Conservation (phyloP, 164 flowering plant genomes). For the Chloranthus sessilifolius region DNA sequence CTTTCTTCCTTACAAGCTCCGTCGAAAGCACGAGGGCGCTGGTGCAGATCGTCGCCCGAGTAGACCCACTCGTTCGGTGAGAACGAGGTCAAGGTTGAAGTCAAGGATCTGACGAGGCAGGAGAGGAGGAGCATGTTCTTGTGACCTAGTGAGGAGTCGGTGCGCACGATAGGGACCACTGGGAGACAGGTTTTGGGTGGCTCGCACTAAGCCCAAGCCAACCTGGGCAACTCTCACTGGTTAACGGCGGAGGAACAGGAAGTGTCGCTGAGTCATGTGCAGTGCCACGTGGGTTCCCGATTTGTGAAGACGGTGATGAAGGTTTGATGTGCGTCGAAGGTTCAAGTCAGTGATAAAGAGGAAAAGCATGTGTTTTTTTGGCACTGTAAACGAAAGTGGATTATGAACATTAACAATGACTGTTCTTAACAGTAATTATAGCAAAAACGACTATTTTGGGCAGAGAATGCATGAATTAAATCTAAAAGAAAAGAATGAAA, state of each 20-base stretch:
- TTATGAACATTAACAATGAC: too few relatives aligned
- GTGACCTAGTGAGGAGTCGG: conserved; percentile 64
- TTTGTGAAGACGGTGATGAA: conserved; percentile 65
- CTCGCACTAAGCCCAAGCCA: conserved; percentile 53
- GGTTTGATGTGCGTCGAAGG: conserved; percentile 63
- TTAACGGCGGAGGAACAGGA: conserved; percentile 9
- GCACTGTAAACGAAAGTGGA: too few relatives aligned
- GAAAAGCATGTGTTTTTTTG: too few relatives aligned
- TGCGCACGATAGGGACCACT: conserved; percentile 52
- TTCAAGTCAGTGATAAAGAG: conserved; percentile 50
- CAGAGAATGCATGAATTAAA: too few relatives aligned
- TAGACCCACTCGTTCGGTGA: conserved; percentile 65
- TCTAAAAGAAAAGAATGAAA: too few relatives aligned
- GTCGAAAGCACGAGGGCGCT: conserved; percentile 28
- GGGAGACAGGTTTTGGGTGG: conserved; percentile 36
- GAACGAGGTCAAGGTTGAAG: conserved; percentile 26
- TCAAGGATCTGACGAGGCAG: conserved; percentile 37
- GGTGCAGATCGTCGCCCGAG: conserved; percentile 46
- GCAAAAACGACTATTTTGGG: too few relatives aligned
- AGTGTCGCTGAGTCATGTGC: conserved; percentile 10
- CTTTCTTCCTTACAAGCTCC: conserved; percentile 39
- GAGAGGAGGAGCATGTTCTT: conserved; percentile 53
- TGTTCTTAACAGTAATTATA: too few relatives aligned
- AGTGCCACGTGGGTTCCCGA: conserved; percentile 50
- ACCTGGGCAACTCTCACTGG: conserved; percentile 30